phyloP scores from a whole-genome alignment of 352 stramenopile species.

The Phytophthora fragariae region DNA sequence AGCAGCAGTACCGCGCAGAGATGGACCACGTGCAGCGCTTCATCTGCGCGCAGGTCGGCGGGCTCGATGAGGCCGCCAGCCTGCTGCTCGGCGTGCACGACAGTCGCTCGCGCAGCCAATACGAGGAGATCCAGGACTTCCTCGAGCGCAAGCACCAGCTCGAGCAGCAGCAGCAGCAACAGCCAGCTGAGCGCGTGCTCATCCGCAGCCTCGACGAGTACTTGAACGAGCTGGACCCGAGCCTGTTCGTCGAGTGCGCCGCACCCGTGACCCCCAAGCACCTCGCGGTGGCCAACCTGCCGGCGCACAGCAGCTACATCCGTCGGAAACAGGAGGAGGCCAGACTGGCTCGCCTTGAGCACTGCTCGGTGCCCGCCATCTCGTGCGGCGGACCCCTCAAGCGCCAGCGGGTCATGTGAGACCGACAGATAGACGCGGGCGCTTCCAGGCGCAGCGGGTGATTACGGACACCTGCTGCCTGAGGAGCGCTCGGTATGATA shows the following conservation, averaged over 20 bases:
- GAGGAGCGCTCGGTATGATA: constrained; percentile 14
- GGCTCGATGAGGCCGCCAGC: constrained; percentile 40
- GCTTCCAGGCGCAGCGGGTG: background rate
- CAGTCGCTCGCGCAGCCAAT: constrained; percentile 54
- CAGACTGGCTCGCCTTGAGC: constrained; percentile 29
- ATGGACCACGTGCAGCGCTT: constrained; percentile 67
- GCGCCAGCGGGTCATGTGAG: constrained; percentile 47
- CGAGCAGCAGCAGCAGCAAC: constrained; percentile 33
- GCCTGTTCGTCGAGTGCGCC: constrained; percentile 40
- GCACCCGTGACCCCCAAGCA: constrained; percentile 6
- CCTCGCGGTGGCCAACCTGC: constrained; percentile 32
- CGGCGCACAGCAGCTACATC: constrained; percentile 46
- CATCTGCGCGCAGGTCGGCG: constrained; percentile 51
- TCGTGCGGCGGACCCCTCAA: constrained; percentile 29
- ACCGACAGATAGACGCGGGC: constrained; percentile 16
- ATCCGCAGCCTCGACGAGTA: constrained; percentile 60
- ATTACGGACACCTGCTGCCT: constrained; percentile 10
- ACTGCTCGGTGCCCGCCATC: constrained; percentile 16
- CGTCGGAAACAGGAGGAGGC: constrained; percentile 51
- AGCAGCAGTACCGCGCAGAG: constrained; percentile 53
- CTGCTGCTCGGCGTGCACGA: constrained; percentile 59
- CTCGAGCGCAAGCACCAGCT: constrained; percentile 53
- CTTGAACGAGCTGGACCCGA: constrained; percentile 63
- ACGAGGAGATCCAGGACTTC: constrained; percentile 69
- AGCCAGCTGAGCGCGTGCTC: constrained; percentile 34